Base-by-base conservation (phyloP, 2,329 filamentous ascomycete species). In the Elsinoe arachidis region DNA sequence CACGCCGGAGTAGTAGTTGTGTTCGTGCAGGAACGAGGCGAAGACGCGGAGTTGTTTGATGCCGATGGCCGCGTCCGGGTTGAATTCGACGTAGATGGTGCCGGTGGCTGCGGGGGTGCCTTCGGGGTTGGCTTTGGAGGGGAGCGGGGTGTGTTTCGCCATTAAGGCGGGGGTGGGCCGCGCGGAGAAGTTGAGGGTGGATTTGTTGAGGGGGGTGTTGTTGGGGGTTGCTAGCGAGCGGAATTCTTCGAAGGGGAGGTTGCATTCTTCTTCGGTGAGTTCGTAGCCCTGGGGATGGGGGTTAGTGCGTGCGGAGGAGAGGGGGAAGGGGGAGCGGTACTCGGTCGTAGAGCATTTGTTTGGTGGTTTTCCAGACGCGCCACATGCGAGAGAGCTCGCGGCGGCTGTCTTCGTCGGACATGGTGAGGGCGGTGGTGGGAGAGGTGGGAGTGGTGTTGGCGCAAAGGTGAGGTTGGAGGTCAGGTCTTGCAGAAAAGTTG, bases 71-170 rank as follows among this genome's bases (percentile, higher is more conserved):
- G 84, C 76, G 64, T 95, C 88, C 63, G 81, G 76, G 68, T 88
- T 86, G 78, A 99, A 99, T 75, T 97, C 90, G 67, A 97, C 82
- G 81, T 88, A 96, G 76, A 99, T 86, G 57, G 84, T 88, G 68
- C 93, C 93, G 71, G 90, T 88, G 66, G 89, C 85, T 56, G 69
- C 63, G 41, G 65, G 61, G 38, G 60, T 58, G 86, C 79, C 54
- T 78, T 76, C 37, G 86, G 88, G 67, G 87, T 79, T 44, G 87
- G 85, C 64, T 77, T 75, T 76, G 61, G 85, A 88, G 19, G 85
- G 78, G 5, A 86, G 81, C 6, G 85, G 83, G 2, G 88, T 89
- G 78, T 90, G 90, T 72, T 91, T 93, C 67, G 81, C 78, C 66
- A 90, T 81, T 91, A 97, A 96, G 58, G 82, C 78, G 61, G 87